Evolutionary conservation across 2,329 filamentous ascomycete genomes (phyloP), one percentile per base, ranked within the genome.

Genomic region (Arthroderma uncinatum): DNA sequence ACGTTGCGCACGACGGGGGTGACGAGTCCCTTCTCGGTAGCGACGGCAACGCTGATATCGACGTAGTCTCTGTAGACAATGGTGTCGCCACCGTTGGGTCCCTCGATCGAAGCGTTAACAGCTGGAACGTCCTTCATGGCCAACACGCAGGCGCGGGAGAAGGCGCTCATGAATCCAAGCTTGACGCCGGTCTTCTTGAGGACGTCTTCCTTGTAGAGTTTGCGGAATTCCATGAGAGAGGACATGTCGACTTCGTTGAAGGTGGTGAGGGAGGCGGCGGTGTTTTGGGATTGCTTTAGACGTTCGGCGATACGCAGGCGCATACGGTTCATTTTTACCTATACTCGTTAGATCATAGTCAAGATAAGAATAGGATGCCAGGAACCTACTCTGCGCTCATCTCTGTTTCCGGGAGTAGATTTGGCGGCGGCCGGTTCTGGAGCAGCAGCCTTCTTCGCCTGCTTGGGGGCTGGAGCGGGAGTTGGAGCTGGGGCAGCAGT

Each of bases 301-400:
- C 93, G 90, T 78, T 98, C 93, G 54, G 93, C 89, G 65, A 97
- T 98, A 61, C 93, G 86, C 60, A 97, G 83, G 63, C 93, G 90
- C 93, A 98, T 98, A 63, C 93, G 89, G 79, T 97, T 97, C 93
- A 98, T 98, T 81, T 98, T 98, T 68, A 97, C 89, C 88, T 93
- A 66, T 57, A 12, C 16, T 16, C 4, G 36, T 58, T 25, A 52
- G 50, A 28, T 9, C 7, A 9, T n/a, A 30, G 4, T 33, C 33
- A 60, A 57, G 37, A 54, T 23, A 47, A n/a, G 12, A 55, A 42
- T 25, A 9, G 12, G 16, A 44, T n/a, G n/a, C n/a, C n/a, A 54
- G 37, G 25, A 16, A 76, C 87, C 64, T 82, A 92, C 90, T 60
- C 90, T 84, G 62, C 89, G 86, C 78, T 98, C 92, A 65, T 93